Conservation (phyloP, 768 basidiomycete species). For the Boletus subcaerulescens region DNA sequence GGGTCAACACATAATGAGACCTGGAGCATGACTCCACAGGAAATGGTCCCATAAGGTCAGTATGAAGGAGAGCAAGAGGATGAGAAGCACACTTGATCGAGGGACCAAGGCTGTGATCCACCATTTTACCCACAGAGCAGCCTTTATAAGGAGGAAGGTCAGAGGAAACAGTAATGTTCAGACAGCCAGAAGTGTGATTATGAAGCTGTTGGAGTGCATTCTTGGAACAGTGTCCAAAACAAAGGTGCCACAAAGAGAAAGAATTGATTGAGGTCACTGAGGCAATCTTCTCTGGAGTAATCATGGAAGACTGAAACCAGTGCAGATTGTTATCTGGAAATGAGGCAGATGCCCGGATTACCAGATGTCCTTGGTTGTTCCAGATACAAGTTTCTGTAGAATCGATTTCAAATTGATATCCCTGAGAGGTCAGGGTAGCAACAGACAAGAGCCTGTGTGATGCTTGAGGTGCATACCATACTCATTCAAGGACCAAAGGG, state of each 20-base stretch:
- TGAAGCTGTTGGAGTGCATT: background rate
- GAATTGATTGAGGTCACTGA: background rate
- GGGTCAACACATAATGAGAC: background rate
- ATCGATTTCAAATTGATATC: too few relatives aligned
- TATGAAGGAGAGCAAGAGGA: background rate
- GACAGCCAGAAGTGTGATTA: background rate
- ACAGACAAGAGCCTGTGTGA: background rate
- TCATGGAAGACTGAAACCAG: background rate
- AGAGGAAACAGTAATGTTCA: too few relatives aligned
- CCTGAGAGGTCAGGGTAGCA: background rate
- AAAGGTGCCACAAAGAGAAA: background rate
- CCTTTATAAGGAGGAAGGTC: too few relatives aligned
- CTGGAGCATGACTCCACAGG: background rate
- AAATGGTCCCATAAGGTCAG: background rate
- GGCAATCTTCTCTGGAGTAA: background rate
- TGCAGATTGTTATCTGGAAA: background rate
- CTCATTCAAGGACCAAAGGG: background rate
- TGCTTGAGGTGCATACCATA: background rate
- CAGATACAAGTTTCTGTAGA: too few relatives aligned
- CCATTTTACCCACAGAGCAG: too few relatives aligned
- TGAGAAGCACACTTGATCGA: background rate
- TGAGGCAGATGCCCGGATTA: background rate
- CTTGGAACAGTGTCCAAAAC: background rate
- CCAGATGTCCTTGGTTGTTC: background rate
- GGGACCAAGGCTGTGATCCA: background rate